These are phyloP conservation scores for Sanghuangporus weigelae DNA, from an alignment of 1,284 basidiomycete genomes.

Conservation along the genomic window DNA sequence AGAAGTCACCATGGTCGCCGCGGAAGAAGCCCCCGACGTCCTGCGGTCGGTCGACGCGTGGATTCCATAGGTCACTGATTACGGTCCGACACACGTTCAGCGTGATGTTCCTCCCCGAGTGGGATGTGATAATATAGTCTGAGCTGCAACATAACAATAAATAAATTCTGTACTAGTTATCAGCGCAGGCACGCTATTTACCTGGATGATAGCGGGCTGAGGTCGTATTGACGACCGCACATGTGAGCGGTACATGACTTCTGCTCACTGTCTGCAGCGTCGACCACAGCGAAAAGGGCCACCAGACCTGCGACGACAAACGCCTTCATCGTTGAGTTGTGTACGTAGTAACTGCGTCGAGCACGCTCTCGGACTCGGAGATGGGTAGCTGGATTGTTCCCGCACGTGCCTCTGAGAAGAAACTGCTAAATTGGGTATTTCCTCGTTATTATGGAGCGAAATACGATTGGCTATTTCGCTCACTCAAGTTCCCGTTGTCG, in stretches of 20 bases:
- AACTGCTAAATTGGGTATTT: background rate
- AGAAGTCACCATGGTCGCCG: conserved; percentile 60
- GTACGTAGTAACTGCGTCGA: background rate
- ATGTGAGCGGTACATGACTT: conserved; percentile 36
- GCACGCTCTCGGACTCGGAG: too few relatives aligned
- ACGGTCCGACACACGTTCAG: conserved; percentile 63
- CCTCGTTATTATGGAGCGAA: background rate
- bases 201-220: conserved; percentile 53
- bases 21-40: conserved; percentile 61
- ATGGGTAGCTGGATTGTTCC: background rate
- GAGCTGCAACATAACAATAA: conserved; percentile 35
- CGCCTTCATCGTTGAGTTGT: conserved; percentile 7
- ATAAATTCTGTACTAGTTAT: background rate
- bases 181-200: conserved; percentile 24
- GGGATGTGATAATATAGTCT: conserved; percentile 52
- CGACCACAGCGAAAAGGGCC: background rate
- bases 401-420: background rate
- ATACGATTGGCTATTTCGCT: background rate
- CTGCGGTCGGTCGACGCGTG: conserved; percentile 44
- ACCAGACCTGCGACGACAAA: conserved; percentile 3
- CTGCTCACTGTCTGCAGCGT: conserved; percentile 23
- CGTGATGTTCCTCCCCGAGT: conserved; percentile 41
- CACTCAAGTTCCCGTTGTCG: background rate
- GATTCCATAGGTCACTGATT: conserved; percentile 50
- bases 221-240: conserved; percentile 52